Percentiles rank a stretch among this genome's conserved stretches.
phyloP scores from a whole-genome alignment of 768 basidiomycete species.

The Rubroboletus satanas region DNA sequence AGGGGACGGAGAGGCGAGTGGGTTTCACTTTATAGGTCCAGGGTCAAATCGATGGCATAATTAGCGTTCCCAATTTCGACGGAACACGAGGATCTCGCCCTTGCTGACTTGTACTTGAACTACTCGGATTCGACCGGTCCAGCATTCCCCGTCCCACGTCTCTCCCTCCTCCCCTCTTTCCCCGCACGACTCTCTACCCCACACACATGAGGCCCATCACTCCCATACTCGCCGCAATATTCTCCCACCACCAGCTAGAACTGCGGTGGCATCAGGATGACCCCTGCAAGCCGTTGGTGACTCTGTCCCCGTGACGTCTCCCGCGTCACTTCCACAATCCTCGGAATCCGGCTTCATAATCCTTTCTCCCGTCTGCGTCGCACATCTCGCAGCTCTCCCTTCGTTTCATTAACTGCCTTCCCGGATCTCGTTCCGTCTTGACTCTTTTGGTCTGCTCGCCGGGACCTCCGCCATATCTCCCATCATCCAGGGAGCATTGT shows the following conservation, averaged over 20 bases:
- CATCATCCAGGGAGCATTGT: not conserved
- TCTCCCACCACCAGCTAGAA: not conserved
- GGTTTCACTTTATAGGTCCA: constrained; percentile 13
- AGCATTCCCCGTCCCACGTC: not conserved
- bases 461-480: constrained; percentile 12
- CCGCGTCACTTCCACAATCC: not conserved
- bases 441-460: not conserved
- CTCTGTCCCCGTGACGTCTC: not conserved
- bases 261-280: not conserved
- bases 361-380: constrained; percentile 2
- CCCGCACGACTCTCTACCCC: constrained; percentile 25
- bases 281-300: too few relatives aligned
- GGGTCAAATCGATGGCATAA: not conserved
- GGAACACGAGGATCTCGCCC: not conserved
- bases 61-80: not conserved
- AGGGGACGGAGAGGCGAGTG: constrained; percentile 6
- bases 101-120: too few relatives aligned
- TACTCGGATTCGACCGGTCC: not conserved
- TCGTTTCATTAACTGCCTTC: not conserved
- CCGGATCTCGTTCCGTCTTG: constrained; percentile 10
- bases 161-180: constrained; percentile 14
- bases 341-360: constrained; percentile 5
- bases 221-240: not conserved
- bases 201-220: constrained; percentile 16
- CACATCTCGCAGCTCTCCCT: not conserved